Conservation (phyloP, 2,329 filamentous ascomycete species). For the Ophiostoma sp. region DNA sequence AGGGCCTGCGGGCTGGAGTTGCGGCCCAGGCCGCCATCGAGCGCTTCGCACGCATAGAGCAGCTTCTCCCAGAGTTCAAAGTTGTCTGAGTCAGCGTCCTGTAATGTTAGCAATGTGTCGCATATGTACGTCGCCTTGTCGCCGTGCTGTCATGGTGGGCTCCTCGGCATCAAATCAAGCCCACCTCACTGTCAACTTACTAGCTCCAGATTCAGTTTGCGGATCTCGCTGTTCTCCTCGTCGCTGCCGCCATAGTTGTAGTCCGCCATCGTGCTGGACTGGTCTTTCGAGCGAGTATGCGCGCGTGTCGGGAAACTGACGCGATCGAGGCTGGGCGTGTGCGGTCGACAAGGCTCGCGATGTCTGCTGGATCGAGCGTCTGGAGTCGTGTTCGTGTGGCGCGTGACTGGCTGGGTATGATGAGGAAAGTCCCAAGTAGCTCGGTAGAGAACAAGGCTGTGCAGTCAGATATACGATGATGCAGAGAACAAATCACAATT, state of each 20-base stretch:
- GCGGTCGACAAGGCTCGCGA: neutral
- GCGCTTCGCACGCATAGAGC: constrained; percentile 70
- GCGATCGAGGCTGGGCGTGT: neutral
- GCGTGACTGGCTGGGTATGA: neutral
- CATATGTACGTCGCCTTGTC: neutral
- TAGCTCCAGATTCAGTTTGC: constrained; percentile 70
- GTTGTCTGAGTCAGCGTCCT: constrained; percentile 73
- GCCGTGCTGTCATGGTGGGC: neutral
- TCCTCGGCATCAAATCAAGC: neutral
- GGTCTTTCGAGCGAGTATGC: neutral
- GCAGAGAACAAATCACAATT: no score
- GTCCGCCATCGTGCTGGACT: constrained; percentile 52
- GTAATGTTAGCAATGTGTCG: constrained; percentile 11
- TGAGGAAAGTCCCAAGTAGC: neutral
- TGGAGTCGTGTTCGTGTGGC: neutral
- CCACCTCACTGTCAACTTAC: constrained; percentile 47
- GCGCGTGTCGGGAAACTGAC: neutral
- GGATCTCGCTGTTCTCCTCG: constrained; percentile 77
- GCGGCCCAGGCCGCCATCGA: constrained; percentile 90
- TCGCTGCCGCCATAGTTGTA: constrained; percentile 69
- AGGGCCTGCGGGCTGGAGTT: constrained; percentile 96
- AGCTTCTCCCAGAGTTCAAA: constrained; percentile 96
- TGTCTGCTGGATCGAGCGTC: neutral
- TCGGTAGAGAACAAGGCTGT: neutral
- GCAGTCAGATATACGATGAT: neutral